A percentile compares a stretch with the other conserved stretches of the same genome.
phyloP scores from a whole-genome alignment of 768 basidiomycete genomes.

The Auriscalpium microsporum region DNA sequence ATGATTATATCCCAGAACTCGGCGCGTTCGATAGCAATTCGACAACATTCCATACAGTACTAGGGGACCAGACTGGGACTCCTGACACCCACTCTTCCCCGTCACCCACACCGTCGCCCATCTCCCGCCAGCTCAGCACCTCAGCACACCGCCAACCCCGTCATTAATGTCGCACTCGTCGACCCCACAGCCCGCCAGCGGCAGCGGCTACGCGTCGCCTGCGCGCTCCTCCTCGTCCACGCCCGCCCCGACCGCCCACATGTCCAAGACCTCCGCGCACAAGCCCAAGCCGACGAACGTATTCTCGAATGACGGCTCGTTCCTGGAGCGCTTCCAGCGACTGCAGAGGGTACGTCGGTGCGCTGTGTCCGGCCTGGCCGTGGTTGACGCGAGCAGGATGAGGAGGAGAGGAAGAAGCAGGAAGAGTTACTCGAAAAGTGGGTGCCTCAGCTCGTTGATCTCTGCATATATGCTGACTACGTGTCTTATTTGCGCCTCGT shows the following conservation, averaged over 20 bases:
- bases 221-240: conserved; percentile 17
- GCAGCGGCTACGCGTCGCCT: conserved; percentile 23
- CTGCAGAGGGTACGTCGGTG: conserved; percentile 38
- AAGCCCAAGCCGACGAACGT: conserved; percentile 47
- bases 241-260: conserved; percentile 17
- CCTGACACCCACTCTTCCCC: too few species aligned
- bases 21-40: too few species aligned
- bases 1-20: too few species aligned
- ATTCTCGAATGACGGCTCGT: conserved; percentile 64
- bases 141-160: too few species aligned
- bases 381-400: conserved; percentile 33
- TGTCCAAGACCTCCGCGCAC: conserved; percentile 15
- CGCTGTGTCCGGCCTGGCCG: background rate
- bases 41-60: too few species aligned
- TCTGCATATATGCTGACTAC: background rate
- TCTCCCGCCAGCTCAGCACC: too few species aligned
- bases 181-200: conserved; percentile 7
- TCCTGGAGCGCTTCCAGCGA: conserved; percentile 55
- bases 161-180: background rate
- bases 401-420: conserved; percentile 48
- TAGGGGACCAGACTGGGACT: too few species aligned
- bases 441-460: conserved; percentile 10
- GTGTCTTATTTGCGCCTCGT: background rate
- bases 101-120: too few species aligned
- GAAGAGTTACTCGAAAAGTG: conserved; percentile 45